Evolutionary conservation across 805 yeast species (phyloP).

Genomic region (Yarrowia divulgata): DNA sequence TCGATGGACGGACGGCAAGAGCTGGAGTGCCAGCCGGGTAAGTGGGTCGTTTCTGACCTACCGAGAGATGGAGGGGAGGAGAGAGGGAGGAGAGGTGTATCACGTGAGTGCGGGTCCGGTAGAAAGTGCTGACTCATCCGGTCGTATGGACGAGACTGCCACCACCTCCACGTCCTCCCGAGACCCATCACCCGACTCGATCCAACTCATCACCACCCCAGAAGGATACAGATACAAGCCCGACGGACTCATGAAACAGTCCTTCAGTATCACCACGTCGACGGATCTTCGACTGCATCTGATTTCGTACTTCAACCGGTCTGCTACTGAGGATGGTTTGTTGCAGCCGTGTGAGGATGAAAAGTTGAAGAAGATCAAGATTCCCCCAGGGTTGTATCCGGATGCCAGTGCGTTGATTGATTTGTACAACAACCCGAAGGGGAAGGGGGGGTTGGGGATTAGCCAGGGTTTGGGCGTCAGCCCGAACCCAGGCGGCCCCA

Average conservation of each 20-base stretch:
- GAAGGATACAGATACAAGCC: slow-evolving; percentile 54
- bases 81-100: slow-evolving; percentile 43
- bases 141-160: not conserved
- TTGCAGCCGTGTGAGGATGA: slow-evolving; percentile 58
- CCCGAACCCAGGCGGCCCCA: not conserved
- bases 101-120: not conserved
- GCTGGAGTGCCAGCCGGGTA: slow-evolving; percentile 77
- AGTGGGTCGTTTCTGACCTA: slow-evolving; percentile 68
- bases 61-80: slow-evolving; percentile 61
- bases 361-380: slow-evolving; percentile 49
- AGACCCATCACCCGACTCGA: slow-evolving; percentile 6
- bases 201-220: slow-evolving; percentile 26
- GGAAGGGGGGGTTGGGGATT: slow-evolving; percentile 1
- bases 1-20: slow-evolving; percentile 80
- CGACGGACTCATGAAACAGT: slow-evolving; percentile 69
- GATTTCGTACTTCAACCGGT: slow-evolving; percentile 60
- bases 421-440: slow-evolving; percentile 39
- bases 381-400: slow-evolving; percentile 53
- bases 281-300: slow-evolving; percentile 65
- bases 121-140: not conserved
- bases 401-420: slow-evolving; percentile 46
- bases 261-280: slow-evolving; percentile 63
- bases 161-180: not conserved
- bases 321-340: slow-evolving; percentile 49
- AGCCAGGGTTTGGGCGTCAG: not conserved